Evolutionary conservation across 495 filamentous ascomycete genomes (phyloP).

Genomic region (Halenospora varia): DNA sequence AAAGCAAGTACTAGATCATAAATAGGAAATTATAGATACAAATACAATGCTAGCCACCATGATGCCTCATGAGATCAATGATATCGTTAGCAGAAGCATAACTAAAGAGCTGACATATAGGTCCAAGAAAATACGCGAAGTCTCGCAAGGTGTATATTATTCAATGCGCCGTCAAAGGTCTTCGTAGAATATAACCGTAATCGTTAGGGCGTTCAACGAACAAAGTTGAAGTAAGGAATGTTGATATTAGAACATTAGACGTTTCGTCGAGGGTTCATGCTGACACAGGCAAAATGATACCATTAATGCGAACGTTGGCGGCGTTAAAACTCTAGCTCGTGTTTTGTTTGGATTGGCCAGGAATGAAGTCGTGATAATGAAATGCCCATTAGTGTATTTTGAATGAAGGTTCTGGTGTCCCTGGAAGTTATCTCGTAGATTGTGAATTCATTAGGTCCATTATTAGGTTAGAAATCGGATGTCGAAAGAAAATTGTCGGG

Average conservation of each 20-base stretch:
- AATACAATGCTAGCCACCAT: constrained; percentile 23
- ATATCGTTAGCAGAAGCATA: constrained; percentile 16
- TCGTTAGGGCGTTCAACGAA: constrained; percentile 5
- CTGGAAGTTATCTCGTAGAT: background rate
- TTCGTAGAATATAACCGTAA: constrained; percentile 1
- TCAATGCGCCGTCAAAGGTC: background rate
- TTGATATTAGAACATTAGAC: constrained; percentile 10
- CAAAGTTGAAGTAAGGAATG: background rate
- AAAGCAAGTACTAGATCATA: background rate
- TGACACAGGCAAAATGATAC: constrained; percentile 1
- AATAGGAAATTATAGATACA: background rate
- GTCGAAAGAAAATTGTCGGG: background rate
- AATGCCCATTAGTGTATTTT: background rate
- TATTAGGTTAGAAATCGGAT: background rate
- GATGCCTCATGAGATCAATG: constrained; percentile 16
- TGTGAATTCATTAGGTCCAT: background rate
- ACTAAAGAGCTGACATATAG: background rate
- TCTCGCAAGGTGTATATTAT: constrained; percentile 1
- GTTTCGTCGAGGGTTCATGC: background rate
- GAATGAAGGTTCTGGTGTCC: background rate
- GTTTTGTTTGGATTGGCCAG: background rate
- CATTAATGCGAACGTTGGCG: constrained; percentile 14
- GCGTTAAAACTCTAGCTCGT: constrained; percentile 21
- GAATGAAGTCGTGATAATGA: background rate
- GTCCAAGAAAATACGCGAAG: constrained; percentile 1